A percentile compares a stretch with the other conserved stretches of the same genome.
Evolutionary conservation across 148 eudicot genomes (phyloP).

Genomic region (Cornus florida): DNA sequence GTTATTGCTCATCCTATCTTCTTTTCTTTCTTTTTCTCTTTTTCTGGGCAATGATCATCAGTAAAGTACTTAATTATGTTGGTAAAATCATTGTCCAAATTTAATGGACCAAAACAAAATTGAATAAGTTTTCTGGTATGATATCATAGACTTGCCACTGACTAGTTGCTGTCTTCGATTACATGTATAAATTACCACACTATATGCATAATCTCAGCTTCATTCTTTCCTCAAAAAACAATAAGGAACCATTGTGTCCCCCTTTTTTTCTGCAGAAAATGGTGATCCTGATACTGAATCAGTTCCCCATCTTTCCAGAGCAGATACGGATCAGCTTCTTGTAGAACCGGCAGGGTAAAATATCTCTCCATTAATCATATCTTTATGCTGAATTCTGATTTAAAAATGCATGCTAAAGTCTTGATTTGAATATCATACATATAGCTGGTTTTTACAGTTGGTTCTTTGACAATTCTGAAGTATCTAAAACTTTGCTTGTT

Average conservation of each 20-base stretch:
- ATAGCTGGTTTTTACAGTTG: too few relatives aligned
- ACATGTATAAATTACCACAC: background rate
- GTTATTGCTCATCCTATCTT: conserved; percentile 19
- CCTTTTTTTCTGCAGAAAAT: conserved; percentile 25
- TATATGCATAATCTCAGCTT: background rate
- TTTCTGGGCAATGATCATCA: background rate
- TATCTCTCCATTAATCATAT: conserved; percentile 18
- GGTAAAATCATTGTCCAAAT: too few relatives aligned
- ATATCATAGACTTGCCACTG: background rate
- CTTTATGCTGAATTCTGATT: background rate
- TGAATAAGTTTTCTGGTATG: background rate
- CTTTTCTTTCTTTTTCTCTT: background rate
- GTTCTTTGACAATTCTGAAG: too few relatives aligned
- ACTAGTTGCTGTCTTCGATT: background rate
- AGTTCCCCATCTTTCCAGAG: conserved; percentile 48
- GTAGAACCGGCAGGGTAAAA: conserved; percentile 56
- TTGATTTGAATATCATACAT: background rate
- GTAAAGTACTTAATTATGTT: background rate
- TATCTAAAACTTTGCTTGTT: too few relatives aligned
- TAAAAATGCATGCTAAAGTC: background rate
- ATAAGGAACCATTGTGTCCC: background rate
- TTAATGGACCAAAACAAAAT: too few relatives aligned
- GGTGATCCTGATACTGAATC: conserved; percentile 52
- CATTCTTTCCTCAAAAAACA: background rate
- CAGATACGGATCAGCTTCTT: conserved; percentile 50